Evolutionary conservation across 495 filamentous ascomycete species (phyloP), one percentile per base, ranked within the genome.

Genomic region (Hypoxylon cercidicola): DNA sequence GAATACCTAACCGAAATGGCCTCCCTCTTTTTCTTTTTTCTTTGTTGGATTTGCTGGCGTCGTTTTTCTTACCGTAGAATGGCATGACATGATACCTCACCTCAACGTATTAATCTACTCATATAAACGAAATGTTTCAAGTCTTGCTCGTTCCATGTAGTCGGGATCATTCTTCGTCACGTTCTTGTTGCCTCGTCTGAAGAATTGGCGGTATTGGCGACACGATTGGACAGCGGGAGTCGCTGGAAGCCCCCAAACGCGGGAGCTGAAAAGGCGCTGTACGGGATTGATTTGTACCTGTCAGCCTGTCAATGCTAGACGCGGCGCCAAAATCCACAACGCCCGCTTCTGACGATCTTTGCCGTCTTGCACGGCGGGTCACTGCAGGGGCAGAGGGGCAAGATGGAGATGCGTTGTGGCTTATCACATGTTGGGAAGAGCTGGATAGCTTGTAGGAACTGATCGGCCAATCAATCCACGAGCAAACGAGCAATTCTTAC

Each of bases 331-430:
- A 32, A 39, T 6, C 46, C 37, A n/a, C n/a, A n/a, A n/a, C n/a
- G n/a, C n/a, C n/a, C n/a, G n/a, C n/a, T 18, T 7, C n/a, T 23
- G 61, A 41, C 47, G 54, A 64, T 58, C 61, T 52, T 57, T 64
- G 21, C 15, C 20, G 7, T 18, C 53, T 25, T 44, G 40, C 28
- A 47, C n/a, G 28, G 20, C 12, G 45, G 28, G 7, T 52, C 57
- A 57, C 45, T 48, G 55, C 55, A 64, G 62, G 62, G 61, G 62
- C 25, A 28, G 25, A 28, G 25, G 25, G 25, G 25, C 25, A 28
- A 54, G 47, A 40, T 25, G 40, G 41, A 32, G 40, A 43, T 7
- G 11, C 23, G n/a, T n/a, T 19, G 43, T 39, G 54, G 43, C 54
- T 48, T 40, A 20, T 57, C 20, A 30, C 28, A 48, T 47, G 30